Evolutionary conservation across 2,329 filamentous ascomycete species (phyloP).

Genomic region (Fusarium sp.): DNA sequence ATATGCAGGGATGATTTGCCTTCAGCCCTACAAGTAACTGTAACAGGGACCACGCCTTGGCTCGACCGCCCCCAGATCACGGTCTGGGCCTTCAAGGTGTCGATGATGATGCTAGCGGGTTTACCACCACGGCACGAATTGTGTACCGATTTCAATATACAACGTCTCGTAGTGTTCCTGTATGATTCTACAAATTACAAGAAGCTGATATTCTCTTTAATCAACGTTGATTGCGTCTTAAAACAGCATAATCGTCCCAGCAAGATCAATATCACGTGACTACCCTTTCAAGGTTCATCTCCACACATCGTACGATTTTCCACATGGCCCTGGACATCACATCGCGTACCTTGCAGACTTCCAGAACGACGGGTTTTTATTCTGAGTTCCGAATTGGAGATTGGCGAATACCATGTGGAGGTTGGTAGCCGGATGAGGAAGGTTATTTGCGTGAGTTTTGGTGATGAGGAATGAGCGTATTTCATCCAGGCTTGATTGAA

Average conservation of each 20-base stretch:
- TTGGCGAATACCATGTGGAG: conserved; percentile 1
- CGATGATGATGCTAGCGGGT: conserved; percentile 3
- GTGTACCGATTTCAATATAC: rapidly evolving
- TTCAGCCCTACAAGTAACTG: conserved; percentile 34
- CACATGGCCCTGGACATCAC: conserved; percentile 18
- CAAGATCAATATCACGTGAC: conserved; percentile 20
- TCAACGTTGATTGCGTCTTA: too few species aligned
- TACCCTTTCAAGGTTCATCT: conserved; percentile 26
- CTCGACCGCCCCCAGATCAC: conserved; percentile 24
- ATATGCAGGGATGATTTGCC: conserved; percentile 36
- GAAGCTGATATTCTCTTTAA: too few species aligned
- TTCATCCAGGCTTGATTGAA: too few species aligned
- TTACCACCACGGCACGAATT: not conserved
- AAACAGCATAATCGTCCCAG: not conserved
- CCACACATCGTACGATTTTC: conserved; percentile 43
- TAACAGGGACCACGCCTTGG: conserved; percentile 40
- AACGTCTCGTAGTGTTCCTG: too few species aligned
- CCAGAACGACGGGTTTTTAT: not conserved
- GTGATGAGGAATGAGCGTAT: not conserved
- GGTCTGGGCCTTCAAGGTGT: conserved; percentile 40
- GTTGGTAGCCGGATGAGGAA: conserved; percentile 3
- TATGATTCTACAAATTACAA: too few species aligned
- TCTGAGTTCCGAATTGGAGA: conserved; percentile 11
- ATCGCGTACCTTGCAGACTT: not conserved
- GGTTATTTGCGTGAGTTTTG: not conserved